Base-by-base conservation (phyloP, 371 early-diverging fungal genomes). In the Smittium mucronatum region DNA sequence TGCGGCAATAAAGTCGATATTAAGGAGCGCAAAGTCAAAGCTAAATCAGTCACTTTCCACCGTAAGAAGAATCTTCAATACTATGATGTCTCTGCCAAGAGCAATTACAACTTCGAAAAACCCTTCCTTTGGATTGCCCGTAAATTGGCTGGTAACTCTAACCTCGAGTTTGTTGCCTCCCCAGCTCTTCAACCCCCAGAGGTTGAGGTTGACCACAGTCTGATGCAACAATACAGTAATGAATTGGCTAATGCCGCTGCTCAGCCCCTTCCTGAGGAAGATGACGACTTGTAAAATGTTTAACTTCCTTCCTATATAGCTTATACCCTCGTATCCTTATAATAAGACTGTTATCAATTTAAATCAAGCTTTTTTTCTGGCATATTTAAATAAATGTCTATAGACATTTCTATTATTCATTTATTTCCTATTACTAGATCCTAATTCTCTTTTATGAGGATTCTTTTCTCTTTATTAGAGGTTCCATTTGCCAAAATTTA, bases 1-100 rank as follows among this genome's bases (percentile, higher is more conserved):
- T 97, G 98, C 86, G 99, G 99, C 79, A 99, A 99, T 93, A 99
- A 99, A 87, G 98, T 99, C 70, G 99, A 99, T 83, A 90, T 98
- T 81, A 95, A 96, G 90, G 99, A 99, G 82, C 95, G 99, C 81
- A 99, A 99, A 86, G 99, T 99, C 69, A 98, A 99, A 90, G 95
- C 98, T 74, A 98, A 98, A 86, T 87, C 91, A 75, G 97, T 99
- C 85, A 97, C 98, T 70, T 98, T 98, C 95, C 99, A 98, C 88
- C 87, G 98, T 78, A 98, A 95, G 91, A 93, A 95, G 93, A 97
- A 97, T 84, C 89, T 95, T 68, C 97, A 97, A 83, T 99, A 99
- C 91, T 97, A 97, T 84, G 99, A 99, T 83, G 98, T 99, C 77
- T 91, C 92, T 75, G 99, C 99, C 80, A 99, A 99, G 90, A 86